phyloP scores from a whole-genome alignment of 78 protist species.

The Dictyostelium brefeldianum region DNA sequence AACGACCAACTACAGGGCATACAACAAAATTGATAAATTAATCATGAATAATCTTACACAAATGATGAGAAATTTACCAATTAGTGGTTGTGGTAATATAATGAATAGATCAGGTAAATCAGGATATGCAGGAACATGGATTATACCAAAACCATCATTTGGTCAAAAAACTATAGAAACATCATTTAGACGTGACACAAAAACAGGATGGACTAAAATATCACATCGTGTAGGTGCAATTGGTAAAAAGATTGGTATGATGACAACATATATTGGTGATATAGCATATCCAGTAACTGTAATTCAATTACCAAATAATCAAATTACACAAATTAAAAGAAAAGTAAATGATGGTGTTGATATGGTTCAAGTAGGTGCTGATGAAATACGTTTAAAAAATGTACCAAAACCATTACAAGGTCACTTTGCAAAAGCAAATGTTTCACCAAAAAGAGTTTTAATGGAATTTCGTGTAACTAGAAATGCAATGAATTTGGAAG shows the following conservation, averaged over 20 bases:
- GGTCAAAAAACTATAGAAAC: conserved; percentile 24
- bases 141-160: conserved; percentile 77
- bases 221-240: conserved; percentile 74
- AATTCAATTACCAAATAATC: conserved; percentile 51
- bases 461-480: conserved; percentile 82
- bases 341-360: conserved; percentile 62
- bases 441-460: conserved; percentile 77
- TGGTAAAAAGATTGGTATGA: conserved; percentile 80
- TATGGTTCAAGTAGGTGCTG: conserved; percentile 70
- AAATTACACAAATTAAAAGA: conserved; percentile 53
- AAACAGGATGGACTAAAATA: conserved; percentile 52
- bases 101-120: neutral
- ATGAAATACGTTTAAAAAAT: conserved; percentile 71
- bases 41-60: neutral
- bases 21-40: neutral
- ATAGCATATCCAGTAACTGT: conserved; percentile 65
- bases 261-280: conserved; percentile 44
- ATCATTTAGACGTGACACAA: conserved; percentile 28
- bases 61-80: neutral
- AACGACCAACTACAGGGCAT: neutral
- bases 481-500: conserved; percentile 73
- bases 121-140: conserved; percentile 51
- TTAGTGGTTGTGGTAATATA: neutral
- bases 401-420: conserved; percentile 33
- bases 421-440: conserved; percentile 66